Evolutionary conservation across 805 yeast species (phyloP).

Genomic region (Wickerhamomyces alni): DNA sequence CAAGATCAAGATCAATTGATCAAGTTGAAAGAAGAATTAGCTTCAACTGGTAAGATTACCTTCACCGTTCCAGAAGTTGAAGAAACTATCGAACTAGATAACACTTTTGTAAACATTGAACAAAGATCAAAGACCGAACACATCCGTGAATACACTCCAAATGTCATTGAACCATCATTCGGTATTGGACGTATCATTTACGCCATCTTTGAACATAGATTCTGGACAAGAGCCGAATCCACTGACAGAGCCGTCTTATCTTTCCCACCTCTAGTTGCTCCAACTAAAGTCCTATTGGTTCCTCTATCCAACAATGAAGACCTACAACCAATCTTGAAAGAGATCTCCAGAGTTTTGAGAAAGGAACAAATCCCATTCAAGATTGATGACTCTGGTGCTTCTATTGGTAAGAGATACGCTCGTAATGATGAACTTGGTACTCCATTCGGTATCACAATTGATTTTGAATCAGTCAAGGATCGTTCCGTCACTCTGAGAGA

Average conservation of each 20-base stretch:
- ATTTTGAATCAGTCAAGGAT: constrained; percentile 87
- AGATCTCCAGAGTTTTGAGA: constrained; percentile 68
- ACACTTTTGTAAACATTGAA: constrained; percentile 65
- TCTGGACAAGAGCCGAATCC: constrained; percentile 92
- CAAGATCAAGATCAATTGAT: constrained; percentile 85
- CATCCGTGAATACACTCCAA: constrained; percentile 92
- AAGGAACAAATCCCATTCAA: constrained; percentile 84
- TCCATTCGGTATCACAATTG: constrained; percentile 96
- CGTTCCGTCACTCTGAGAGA: constrained; percentile 91
- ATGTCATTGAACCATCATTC: constrained; percentile 97
- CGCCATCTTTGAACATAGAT: constrained; percentile 87
- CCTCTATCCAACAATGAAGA: constrained; percentile 86
- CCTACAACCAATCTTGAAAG: constrained; percentile 66
- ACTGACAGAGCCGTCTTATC: constrained; percentile 85
- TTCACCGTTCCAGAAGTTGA: constrained; percentile 63
- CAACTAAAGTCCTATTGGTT: constrained; percentile 92
- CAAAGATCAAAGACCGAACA: constrained; percentile 80
- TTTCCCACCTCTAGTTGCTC: constrained; percentile 93
- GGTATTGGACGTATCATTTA: constrained; percentile 98
- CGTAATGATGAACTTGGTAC: constrained; percentile 98
- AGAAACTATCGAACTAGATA: constrained; percentile 64
- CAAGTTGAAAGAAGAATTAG: constrained; percentile 64
- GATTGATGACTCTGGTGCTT: constrained; percentile 94
- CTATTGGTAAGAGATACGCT: constrained; percentile 96
- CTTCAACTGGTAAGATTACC: constrained; percentile 52